Conservation (phyloP, 495 filamentous ascomycete genomes). For the Tuber magnatum region DNA sequence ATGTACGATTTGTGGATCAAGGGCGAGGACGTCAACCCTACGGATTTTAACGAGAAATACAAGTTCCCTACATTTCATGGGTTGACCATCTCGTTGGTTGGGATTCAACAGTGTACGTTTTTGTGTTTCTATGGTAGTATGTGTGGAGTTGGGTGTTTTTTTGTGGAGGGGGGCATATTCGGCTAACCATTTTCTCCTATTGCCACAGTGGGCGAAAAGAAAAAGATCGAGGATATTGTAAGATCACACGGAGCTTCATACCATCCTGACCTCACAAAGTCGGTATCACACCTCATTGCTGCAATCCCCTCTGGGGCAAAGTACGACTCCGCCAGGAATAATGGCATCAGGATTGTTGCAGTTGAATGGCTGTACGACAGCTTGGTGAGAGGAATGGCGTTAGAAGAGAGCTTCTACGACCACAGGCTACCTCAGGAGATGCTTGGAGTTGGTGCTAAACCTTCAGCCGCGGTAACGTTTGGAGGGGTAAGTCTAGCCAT, state of each 20-base stretch:
- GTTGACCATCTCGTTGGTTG: conserved; percentile 78
- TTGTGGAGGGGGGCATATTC: background rate
- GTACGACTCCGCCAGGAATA: conserved; percentile 73
- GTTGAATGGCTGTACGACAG: conserved; percentile 82
- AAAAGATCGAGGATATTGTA: conserved; percentile 58
- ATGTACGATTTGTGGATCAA: conserved; percentile 74
- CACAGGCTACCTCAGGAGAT: conserved; percentile 59
- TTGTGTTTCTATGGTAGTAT: background rate
- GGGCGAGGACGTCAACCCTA: conserved; percentile 70
- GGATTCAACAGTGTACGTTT: conserved; percentile 74
- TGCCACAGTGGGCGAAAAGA: conserved; percentile 55
- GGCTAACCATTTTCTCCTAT: conserved; percentile 8
- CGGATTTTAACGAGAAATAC: conserved; percentile 56
- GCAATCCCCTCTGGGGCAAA: conserved; percentile 72
- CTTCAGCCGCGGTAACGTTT: conserved; percentile 42
- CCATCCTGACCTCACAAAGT: conserved; percentile 73
- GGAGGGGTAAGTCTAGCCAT: conserved; percentile 48
- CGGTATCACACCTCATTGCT: conserved; percentile 82
- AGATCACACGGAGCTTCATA: conserved; percentile 68
- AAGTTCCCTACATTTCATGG: conserved; percentile 55
- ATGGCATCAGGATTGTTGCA: conserved; percentile 69
- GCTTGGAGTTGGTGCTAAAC: conserved; percentile 74
- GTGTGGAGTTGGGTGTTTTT: background rate
- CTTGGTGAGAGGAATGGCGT: conserved; percentile 80
- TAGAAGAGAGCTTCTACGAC: conserved; percentile 78